Percentiles rank a stretch among this genome's conserved stretches.
Evolutionary conservation across 139 green algal species (phyloP).

Genomic region (Pleodorina starrii): DNA sequence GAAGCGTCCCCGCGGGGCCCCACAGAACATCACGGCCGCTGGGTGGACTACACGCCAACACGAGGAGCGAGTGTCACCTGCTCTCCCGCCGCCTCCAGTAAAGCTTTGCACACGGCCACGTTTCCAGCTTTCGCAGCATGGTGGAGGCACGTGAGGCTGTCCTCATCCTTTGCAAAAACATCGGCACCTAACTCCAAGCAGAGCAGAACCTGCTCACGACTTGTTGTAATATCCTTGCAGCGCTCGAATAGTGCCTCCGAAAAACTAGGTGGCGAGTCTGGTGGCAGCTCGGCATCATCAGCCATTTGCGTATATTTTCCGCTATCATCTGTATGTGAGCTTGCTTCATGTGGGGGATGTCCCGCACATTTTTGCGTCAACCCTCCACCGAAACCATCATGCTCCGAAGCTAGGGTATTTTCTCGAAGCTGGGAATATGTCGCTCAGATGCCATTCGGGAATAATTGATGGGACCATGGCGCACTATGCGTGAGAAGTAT

Average conservation of each 20-base stretch:
- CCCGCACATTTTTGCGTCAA: too few species aligned
- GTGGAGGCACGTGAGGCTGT: background rate
- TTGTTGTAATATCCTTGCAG: background rate
- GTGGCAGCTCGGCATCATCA: background rate
- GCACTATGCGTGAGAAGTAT: too few species aligned
- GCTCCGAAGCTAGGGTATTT: background rate
- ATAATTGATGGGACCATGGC: too few species aligned
- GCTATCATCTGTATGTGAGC: too few species aligned
- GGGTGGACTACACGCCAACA: too few species aligned
- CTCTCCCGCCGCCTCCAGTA: background rate
- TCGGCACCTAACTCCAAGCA: background rate
- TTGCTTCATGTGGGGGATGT: too few species aligned
- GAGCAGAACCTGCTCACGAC: background rate
- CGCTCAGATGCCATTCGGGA: too few species aligned
- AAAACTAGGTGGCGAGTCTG: background rate
- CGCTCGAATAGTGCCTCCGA: background rate
- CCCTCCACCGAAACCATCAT: too few species aligned
- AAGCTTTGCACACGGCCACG: background rate
- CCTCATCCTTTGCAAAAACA: background rate
- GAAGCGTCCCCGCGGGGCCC: too few species aligned
- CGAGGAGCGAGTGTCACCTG: too few species aligned
- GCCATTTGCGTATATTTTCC: background rate
- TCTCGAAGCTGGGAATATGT: too few species aligned
- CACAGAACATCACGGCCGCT: too few species aligned
- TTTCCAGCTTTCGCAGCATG: constrained; percentile 1